Evolutionary conservation across 805 yeast species (phyloP), one percentile per base, ranked within the genome.

Genomic region (Lachancea thermotolerans): DNA sequence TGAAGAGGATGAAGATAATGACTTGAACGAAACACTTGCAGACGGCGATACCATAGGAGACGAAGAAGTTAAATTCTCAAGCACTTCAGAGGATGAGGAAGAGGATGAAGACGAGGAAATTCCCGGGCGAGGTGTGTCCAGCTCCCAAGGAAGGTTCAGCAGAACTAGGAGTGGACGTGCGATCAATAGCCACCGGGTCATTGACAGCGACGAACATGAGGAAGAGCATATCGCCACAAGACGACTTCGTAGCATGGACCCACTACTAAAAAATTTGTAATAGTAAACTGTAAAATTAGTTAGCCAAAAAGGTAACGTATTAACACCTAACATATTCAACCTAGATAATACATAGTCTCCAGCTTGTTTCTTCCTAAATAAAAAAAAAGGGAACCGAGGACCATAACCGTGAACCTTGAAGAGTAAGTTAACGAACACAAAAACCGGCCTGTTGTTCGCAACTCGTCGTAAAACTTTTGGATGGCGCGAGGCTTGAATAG

Each of bases 1-100:
- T 16, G 39, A 41, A 18, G 57, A 44, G 9, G 10, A 9, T 6
- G 43, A 33, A 29, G 57, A 51, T 10, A 62, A 56, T 14, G 59
- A 47, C 29, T 49, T 39, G 27, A 48, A 45, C n/a, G 49, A 39
- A 3, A 32, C 17, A 10, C 12, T 37, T 16, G 16, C 29, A 16
- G 21, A 27, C 25, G 39, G n/a, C 2, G 35, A 42, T 30, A 37
- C 29, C 14, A 10, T 10, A 25, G 45, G 31, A 17, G 34, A 35
- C 15, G 46, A 18, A 25, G 47, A 37, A 7, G 39, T 25, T 14
- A 18, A 43, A n/a, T 34, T n/a, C 29, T 25, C 42, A 11, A 29
- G 37, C 28, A 39, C 12, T 11, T 38, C 42, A 14, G 41, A 32
- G 11, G 44, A 39, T 10, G 42, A 35, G 11, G 49, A 40, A n/a